phyloP scores from a whole-genome alignment of 169 alveolate species.

The Neospora caninum region DNA sequence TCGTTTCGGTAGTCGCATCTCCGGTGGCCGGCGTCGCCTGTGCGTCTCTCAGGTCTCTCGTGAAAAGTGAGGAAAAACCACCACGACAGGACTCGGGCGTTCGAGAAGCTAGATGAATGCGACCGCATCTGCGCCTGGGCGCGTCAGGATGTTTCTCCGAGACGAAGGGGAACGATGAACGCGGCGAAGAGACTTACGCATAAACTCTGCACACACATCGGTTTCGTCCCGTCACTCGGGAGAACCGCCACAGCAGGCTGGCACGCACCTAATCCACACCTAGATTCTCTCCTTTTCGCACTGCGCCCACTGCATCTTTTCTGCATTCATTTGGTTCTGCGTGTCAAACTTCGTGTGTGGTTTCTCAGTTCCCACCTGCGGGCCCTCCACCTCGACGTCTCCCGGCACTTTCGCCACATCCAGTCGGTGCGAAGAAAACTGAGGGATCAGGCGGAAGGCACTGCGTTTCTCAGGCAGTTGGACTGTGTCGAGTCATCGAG shows the following conservation, averaged over 20 bases:
- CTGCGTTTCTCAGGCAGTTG: neutral
- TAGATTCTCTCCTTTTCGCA: no score
- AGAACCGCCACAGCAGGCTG: no score
- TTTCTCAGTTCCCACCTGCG: slow-evolving; percentile 10
- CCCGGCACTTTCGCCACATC: neutral
- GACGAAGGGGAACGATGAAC: no score
- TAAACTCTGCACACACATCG: no score
- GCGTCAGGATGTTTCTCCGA: no score
- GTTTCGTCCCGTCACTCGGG: no score
- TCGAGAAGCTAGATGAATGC: no score
- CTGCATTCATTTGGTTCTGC: neutral
- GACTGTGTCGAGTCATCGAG: neutral
- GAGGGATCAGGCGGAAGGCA: neutral
- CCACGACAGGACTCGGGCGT: neutral
- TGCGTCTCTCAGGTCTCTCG: neutral
- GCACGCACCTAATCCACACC: no score
- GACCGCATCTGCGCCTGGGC: no score
- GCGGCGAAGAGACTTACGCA: no score
- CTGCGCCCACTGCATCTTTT: neutral
- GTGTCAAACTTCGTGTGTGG: neutral
- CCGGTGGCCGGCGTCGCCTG: neutral
- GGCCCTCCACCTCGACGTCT: neutral
- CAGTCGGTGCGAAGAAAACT: neutral
- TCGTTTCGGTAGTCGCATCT: neutral
- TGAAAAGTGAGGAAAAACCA: neutral